phyloP scores from a whole-genome alignment of 176 grass and related monocot species.

The Coix lacrymajobi region DNA sequence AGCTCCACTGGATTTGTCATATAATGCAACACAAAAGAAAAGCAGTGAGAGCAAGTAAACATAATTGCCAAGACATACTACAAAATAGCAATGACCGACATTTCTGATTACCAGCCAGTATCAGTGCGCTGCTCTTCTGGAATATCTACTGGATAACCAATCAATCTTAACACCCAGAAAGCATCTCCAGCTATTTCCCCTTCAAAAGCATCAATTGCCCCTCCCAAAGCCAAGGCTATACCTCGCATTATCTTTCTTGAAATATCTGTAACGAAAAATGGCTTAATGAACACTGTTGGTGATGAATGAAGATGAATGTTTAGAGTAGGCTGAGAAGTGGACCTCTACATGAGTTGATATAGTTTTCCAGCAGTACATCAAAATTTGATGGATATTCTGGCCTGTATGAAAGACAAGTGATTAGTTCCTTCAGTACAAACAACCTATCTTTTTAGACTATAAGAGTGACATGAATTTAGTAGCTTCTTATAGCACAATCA shows the following conservation, averaged over 20 bases:
- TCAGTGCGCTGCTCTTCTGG: slow-evolving; percentile 65
- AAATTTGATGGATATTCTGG: slow-evolving; percentile 81
- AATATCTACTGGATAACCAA: slow-evolving; percentile 93
- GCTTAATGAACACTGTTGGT: not conserved
- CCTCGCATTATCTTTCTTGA: slow-evolving; percentile 94
- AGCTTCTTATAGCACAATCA: not conserved
- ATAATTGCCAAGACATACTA: not conserved
- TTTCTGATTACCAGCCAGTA: slow-evolving; percentile 64
- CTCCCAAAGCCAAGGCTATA: slow-evolving; percentile 85
- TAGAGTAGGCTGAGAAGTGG: slow-evolving; percentile 2
- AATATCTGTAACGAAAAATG: slow-evolving; percentile 45
- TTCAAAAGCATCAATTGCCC: slow-evolving; percentile 71
- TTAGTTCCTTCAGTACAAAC: not conserved
- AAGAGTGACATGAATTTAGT: not conserved
- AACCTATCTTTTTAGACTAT: not conserved
- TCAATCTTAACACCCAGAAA: slow-evolving; percentile 79
- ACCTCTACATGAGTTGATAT: slow-evolving; percentile 64
- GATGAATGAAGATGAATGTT: not conserved
- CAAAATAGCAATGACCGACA: not conserved
- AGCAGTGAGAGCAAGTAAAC: slow-evolving; percentile 6
- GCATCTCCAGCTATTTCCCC: slow-evolving; percentile 49
- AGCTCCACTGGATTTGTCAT: slow-evolving; percentile 64
- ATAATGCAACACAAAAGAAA: slow-evolving; percentile 18
- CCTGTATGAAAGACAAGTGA: slow-evolving; percentile 39
- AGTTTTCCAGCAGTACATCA: slow-evolving; percentile 57